Evolutionary conservation across 768 basidiomycete genomes (phyloP).

Genomic region (Leccinum longicurvipes): DNA sequence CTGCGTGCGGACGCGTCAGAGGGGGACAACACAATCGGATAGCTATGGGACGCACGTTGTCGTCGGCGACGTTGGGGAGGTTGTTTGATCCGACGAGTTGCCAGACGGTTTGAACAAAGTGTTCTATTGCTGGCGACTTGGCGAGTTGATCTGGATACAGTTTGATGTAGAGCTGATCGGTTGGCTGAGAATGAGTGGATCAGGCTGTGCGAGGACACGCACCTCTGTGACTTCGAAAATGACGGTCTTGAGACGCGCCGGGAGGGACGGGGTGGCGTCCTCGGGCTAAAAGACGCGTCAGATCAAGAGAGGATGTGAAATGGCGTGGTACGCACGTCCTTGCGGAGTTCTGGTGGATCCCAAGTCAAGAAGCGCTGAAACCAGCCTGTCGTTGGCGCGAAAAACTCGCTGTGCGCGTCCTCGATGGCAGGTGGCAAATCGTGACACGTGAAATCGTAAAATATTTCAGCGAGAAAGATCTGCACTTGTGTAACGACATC

Average conservation of each 20-base stretch:
- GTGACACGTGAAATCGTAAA: slow-evolving; percentile 92
- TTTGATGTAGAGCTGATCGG: slow-evolving; percentile 68
- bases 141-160: slow-evolving; percentile 76
- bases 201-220: neutral
- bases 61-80: slow-evolving; percentile 68
- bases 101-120: slow-evolving; percentile 91
- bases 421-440: slow-evolving; percentile 95
- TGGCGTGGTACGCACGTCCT: slow-evolving; percentile 48
- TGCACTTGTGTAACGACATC: slow-evolving; percentile 66
- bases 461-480: slow-evolving; percentile 80
- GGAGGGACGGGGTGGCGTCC: slow-evolving; percentile 76
- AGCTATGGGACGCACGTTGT: slow-evolving; percentile 50
- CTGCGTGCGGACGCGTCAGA: slow-evolving; percentile 30
- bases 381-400: slow-evolving; percentile 63
- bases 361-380: slow-evolving; percentile 81
- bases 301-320: neutral
- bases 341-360: slow-evolving; percentile 65
- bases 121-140: slow-evolving; percentile 57
- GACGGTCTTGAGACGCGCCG: slow-evolving; percentile 85
- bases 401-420: slow-evolving; percentile 81
- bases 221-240: slow-evolving; percentile 93
- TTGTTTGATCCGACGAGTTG: slow-evolving; percentile 67
- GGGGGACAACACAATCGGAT: neutral
- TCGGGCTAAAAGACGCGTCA: slow-evolving; percentile 52
- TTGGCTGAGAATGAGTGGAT: neutral